Conservation (phyloP, 192 early-diverging fungal genomes). For the Allomyces javanicus region DNA sequence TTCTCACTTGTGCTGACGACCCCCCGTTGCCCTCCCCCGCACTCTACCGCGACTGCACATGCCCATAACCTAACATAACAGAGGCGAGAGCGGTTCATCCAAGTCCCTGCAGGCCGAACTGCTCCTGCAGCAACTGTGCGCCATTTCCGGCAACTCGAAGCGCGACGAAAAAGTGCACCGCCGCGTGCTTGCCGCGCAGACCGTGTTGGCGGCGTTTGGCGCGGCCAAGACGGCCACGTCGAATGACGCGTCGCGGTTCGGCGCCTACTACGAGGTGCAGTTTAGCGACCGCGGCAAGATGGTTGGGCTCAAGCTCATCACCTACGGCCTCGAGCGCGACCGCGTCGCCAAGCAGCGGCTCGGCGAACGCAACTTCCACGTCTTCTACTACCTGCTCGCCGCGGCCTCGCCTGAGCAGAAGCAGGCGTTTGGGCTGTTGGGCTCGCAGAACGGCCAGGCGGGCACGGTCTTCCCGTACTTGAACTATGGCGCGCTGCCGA, state of each 20-base stretch:
- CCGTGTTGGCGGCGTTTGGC: slow-evolving; percentile 71
- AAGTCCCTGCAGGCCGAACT: not conserved
- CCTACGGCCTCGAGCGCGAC: slow-evolving; percentile 40
- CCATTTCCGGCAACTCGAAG: slow-evolving; percentile 14
- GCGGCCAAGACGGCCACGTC: slow-evolving; percentile 58
- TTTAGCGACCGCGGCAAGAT: slow-evolving; percentile 69
- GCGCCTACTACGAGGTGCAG: slow-evolving; percentile 79
- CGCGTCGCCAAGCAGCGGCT: slow-evolving; percentile 37
- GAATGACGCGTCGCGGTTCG: slow-evolving; percentile 61
- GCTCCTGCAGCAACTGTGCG: slow-evolving; percentile 1
- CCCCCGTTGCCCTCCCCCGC: no score
- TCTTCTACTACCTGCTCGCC: slow-evolving; percentile 71
- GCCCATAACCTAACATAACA: not conserved
- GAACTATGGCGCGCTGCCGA: slow-evolving; percentile 21
- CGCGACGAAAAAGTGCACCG: slow-evolving; percentile 46
- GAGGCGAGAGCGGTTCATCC: not conserved
- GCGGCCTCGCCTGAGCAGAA: slow-evolving; percentile 60
- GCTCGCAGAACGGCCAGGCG: not conserved
- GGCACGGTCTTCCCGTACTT: slow-evolving; percentile 14
- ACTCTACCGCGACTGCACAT: no score
- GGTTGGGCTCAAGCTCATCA: slow-evolving; percentile 54
- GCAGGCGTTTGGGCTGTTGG: slow-evolving; percentile 30
- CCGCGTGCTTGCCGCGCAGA: slow-evolving; percentile 46
- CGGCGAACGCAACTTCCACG: slow-evolving; percentile 42
- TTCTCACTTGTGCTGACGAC: no score